Base-by-base conservation (phyloP, 257 asterid genomes). In the Coffea eugenioides region DNA sequence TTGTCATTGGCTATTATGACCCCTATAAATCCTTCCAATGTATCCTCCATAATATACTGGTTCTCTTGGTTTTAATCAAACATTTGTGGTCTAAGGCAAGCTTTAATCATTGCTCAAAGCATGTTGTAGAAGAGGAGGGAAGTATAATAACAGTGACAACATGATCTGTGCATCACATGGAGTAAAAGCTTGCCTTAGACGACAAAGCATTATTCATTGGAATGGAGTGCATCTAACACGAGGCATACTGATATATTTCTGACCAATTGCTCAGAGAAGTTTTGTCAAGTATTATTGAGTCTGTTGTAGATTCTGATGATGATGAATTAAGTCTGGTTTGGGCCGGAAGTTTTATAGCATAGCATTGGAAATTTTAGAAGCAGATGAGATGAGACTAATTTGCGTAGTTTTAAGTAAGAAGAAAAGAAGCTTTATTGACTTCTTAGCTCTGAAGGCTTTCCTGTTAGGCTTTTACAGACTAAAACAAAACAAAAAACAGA, bases 121-220 rank as follows among this genome's bases (percentile, higher is more conserved):
- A 14, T 88, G 89, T 21, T 88, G 91, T n/a, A 89, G 91, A 74
- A 66, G 21, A 1, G 88, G 88, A 81, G 88, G 90, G 34, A 62
- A 27, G 61, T 87, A 87, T 49, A 85, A 81, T 57, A 81, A 71
- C 6, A 56, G 81, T 20, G 46, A 21, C 9, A 31, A 2, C 3
- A 83, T 54, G 23, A 57, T 79, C 0, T 88, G 91, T 16, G 89
- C 83, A 70, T 71, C 74, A 1, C 5, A 10, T 0, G 80, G 70
- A 54, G 80, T 68, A 66, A 71, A 83, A 0, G 73, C 80, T 39
- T 85, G 89, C 46, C 14, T 65, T 0, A 65, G 80, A 23, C 89
- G 86, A 0, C 59, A 51, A 0, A 0, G 62, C 43, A 79, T 25
- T 6, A 51, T 85, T 31, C 57, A 18, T 39, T 87, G 90, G 90